phyloP scores from a whole-genome alignment of 352 stramenopile species.

The Phytophthora syringae region DNA sequence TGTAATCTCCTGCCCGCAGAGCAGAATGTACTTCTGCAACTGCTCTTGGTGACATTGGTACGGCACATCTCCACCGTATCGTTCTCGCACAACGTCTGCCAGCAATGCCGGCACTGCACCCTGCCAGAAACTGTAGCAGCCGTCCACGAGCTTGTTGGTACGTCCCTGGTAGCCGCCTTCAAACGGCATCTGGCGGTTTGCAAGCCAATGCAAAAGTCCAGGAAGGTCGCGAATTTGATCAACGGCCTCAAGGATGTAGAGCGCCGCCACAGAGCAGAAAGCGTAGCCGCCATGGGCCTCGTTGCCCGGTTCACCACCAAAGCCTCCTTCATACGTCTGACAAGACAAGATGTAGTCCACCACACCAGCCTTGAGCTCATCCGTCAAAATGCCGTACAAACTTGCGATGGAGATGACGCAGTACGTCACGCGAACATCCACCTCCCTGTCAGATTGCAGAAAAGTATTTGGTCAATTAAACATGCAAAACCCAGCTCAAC shows the following conservation, averaged over 20 bases:
- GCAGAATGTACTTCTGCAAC: conserved; percentile 93
- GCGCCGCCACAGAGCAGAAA: conserved; percentile 96
- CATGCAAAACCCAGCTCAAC: neutral
- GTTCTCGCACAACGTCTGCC: conserved; percentile 45
- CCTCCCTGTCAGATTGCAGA: conserved; percentile 66
- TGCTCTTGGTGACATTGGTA: conserved; percentile 79
- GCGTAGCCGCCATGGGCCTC: conserved; percentile 99
- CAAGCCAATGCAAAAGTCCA: conserved; percentile 89
- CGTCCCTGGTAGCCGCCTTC: conserved; percentile 94
- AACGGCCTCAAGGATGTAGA: conserved; percentile 91
- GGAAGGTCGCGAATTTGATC: conserved; percentile 60
- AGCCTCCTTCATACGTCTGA: conserved; percentile 98
- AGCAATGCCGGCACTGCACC: conserved; percentile 91
- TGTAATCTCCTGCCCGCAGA: conserved; percentile 95
- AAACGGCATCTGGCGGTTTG: conserved; percentile 94
- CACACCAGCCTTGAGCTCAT: conserved; percentile 82
- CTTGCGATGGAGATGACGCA: conserved; percentile 95
- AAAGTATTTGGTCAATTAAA: neutral
- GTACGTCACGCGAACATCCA: conserved; percentile 98
- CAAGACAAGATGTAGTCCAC: conserved; percentile 88
- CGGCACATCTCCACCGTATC: conserved; percentile 39
- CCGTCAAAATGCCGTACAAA: conserved; percentile 93
- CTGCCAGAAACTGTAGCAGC: conserved; percentile 99
- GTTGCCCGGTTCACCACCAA: conserved; percentile 90
- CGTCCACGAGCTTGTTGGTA: conserved; percentile 99